phyloP scores from a whole-genome alignment of 371 early-diverging fungal species.

The Circinella minor region DNA sequence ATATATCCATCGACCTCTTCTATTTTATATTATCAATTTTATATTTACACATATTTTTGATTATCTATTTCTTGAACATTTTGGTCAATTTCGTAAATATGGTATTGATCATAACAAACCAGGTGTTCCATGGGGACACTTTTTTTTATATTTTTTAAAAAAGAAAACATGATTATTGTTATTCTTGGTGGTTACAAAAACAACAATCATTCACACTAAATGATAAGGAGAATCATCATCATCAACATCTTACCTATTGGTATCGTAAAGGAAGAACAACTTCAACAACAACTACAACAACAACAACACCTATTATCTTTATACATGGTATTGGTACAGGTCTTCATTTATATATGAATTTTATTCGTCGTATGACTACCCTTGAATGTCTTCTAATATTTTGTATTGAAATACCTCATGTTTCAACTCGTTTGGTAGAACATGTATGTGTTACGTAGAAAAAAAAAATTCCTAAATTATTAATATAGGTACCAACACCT shows the following conservation, averaged over 20 bases:
- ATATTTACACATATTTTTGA: constrained; percentile 35
- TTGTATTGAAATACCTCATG: constrained; percentile 71
- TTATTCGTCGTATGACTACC: constrained; percentile 45
- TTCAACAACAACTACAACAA: too few relatives aligned
- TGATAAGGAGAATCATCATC: background rate
- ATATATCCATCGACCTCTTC: constrained; percentile 64
- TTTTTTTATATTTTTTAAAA: background rate
- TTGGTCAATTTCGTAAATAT: constrained; percentile 28
- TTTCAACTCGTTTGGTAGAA: constrained; percentile 65
- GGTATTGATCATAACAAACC: constrained; percentile 9
- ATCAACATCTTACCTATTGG: constrained; percentile 32
- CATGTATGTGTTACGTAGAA: constrained; percentile 22
- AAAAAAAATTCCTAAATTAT: too few relatives aligned
- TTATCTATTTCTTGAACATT: constrained; percentile 22
- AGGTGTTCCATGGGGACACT: constrained; percentile 30
- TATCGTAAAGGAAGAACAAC: constrained; percentile 20
- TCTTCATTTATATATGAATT: constrained; percentile 56
- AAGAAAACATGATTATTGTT: background rate
- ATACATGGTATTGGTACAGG: constrained; percentile 75
- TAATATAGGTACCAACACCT: constrained; percentile 45
- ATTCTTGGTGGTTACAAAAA: background rate
- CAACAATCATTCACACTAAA: background rate
- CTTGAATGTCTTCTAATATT: constrained; percentile 63
- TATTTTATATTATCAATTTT: constrained; percentile 53
- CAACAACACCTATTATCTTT: constrained; percentile 63